Percentiles rank a stretch among this genome's conserved stretches.
These are phyloP conservation scores for Phytophthora colocasiae DNA, from an alignment of 352 stramenopile species.

Conservation along the genomic window DNA sequence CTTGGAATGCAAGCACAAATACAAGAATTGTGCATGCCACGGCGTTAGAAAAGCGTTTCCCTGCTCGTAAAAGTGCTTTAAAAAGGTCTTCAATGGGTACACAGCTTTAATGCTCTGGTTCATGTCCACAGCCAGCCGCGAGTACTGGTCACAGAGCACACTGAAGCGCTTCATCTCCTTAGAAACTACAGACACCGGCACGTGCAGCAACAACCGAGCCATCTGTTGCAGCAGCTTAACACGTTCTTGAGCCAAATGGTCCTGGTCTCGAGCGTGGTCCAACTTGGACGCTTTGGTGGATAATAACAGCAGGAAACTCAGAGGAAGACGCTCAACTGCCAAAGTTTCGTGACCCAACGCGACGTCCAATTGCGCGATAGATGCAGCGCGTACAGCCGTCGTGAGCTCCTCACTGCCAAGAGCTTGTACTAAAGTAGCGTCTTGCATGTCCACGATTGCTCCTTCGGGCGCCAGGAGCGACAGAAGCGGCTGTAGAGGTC, in stretches of 20 bases:
- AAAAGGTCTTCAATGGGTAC: conserved; percentile 74
- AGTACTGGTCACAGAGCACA: conserved; percentile 59
- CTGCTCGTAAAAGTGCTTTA: conserved; percentile 68
- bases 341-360: conserved; percentile 62
- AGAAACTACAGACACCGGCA: conserved; percentile 50
- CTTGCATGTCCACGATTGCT: conserved; percentile 41
- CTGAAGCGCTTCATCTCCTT: conserved; percentile 77
- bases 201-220: conserved; percentile 58
- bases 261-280: conserved; percentile 39
- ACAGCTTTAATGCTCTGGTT: conserved; percentile 67
- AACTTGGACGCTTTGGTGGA: conserved; percentile 64
- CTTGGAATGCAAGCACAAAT: conserved; percentile 84
- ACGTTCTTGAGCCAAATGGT: conserved; percentile 31
- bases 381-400: conserved; percentile 51
- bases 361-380: conserved; percentile 65
- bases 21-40: conserved; percentile 76
- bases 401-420: conserved; percentile 58
- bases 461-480: conserved; percentile 47
- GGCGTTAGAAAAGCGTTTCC: conserved; percentile 64
- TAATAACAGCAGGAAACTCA: conserved; percentile 54
- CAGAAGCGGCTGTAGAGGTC: conserved; percentile 59
- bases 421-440: conserved; percentile 49
- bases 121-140: conserved; percentile 51
- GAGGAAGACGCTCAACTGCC: conserved; percentile 57
- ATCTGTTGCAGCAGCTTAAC: conserved; percentile 50